Percentiles rank a stretch among this genome's conserved stretches.
phyloP scores from a whole-genome alignment of 2,329 filamentous ascomycete species.

The Epichloe aotearoae region DNA sequence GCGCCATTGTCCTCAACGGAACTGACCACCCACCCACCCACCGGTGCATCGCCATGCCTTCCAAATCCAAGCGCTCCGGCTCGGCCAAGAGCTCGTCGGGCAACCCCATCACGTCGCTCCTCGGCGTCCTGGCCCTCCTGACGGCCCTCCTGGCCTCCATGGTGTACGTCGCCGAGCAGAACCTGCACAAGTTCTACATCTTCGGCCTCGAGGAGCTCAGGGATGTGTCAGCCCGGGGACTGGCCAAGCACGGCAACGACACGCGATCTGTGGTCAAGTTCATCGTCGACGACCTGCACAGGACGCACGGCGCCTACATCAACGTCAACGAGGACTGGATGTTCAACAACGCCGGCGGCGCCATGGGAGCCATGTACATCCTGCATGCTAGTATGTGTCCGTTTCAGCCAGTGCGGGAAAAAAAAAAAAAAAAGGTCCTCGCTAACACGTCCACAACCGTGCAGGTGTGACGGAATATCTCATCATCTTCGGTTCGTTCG shows the following conservation, averaged over 20 bases:
- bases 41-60: constrained; percentile 1
- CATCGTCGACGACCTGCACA: constrained; percentile 55
- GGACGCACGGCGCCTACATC: constrained; percentile 38
- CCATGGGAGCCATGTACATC: constrained; percentile 86
- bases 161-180: constrained; percentile 43
- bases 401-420: not conserved
- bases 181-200: constrained; percentile 57
- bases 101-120: constrained; percentile 17
- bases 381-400: constrained; percentile 60
- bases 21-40: not conserved
- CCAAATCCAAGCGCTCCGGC: constrained; percentile 8
- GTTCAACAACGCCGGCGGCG: constrained; percentile 83
- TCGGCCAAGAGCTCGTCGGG: constrained; percentile 6
- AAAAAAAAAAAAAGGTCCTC: too few relatives aligned
- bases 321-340: constrained; percentile 72
- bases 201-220: constrained; percentile 58
- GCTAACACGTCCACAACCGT: not conserved
- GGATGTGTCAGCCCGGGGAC: constrained; percentile 50
- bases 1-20: too few relatives aligned
- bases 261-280: constrained; percentile 54
- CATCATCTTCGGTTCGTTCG: constrained; percentile 57
- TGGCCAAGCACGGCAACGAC: constrained; percentile 60
- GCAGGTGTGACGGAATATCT: constrained; percentile 72
- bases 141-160: constrained; percentile 41
- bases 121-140: constrained; percentile 38